These are phyloP conservation scores for Carex myosuroides DNA, from an alignment of 176 grass and related monocot species.

Conservation along the genomic window DNA sequence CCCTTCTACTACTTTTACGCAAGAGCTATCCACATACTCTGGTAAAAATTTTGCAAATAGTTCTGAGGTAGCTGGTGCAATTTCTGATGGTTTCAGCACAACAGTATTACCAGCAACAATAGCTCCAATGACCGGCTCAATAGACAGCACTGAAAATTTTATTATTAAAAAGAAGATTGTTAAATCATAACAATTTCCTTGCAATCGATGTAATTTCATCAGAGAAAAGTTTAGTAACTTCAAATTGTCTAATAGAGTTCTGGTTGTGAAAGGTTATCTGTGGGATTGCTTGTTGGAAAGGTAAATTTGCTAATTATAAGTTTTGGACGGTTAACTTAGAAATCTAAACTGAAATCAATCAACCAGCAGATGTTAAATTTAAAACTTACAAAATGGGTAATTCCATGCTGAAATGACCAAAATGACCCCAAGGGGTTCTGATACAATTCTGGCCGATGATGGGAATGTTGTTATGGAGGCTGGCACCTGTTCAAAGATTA, in stretches of 20 bases:
- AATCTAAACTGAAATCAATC: not conserved
- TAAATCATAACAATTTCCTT: not conserved
- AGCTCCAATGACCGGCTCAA: slow-evolving; percentile 84
- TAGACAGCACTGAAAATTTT: slow-evolving; percentile 50
- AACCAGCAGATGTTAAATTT: not conserved
- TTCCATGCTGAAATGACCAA: slow-evolving; percentile 95
- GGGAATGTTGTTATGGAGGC: slow-evolving; percentile 57
- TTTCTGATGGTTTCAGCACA: slow-evolving; percentile 85
- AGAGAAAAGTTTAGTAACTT: not conserved
- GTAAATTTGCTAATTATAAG: not conserved
- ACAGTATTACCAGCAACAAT: slow-evolving; percentile 80
- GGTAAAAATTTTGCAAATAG: slow-evolving; percentile 69
- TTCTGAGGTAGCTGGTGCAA: slow-evolving; percentile 67
- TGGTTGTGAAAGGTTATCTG: not conserved
- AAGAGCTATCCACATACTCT: slow-evolving; percentile 76
- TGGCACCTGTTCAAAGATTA: slow-evolving; percentile 40
- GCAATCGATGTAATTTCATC: not conserved
- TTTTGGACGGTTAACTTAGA: not conserved
- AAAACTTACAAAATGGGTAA: slow-evolving; percentile 81
- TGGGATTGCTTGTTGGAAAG: not conserved
- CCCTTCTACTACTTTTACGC: slow-evolving; percentile 86
- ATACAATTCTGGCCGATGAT: slow-evolving; percentile 54
- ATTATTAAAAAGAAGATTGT: slow-evolving; percentile 9
- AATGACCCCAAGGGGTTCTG: slow-evolving; percentile 80
- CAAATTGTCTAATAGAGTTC: not conserved